Evolutionary conservation across 2,329 filamentous ascomycete species (phyloP).

Genomic region (Sclerotinia nivalis): DNA sequence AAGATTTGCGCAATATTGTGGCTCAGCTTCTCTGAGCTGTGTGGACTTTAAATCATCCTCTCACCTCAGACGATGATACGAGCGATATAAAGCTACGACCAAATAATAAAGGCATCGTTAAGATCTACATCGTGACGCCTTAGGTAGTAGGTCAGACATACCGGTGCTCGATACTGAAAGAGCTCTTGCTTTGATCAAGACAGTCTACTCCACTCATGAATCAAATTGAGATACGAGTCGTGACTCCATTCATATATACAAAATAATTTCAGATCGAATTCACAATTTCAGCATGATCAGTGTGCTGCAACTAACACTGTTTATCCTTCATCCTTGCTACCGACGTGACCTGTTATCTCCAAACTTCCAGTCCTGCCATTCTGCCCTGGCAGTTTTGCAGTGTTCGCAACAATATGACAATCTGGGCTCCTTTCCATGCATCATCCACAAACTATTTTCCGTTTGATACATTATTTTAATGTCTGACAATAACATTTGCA

Average conservation of each 20-base stretch:
- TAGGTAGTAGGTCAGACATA: conserved; percentile 23
- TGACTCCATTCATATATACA: background rate
- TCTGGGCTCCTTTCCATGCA: background rate
- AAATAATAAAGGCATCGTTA: conserved; percentile 16
- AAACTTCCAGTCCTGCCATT: background rate
- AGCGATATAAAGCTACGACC: conserved; percentile 14
- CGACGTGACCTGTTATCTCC: background rate
- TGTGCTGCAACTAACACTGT: background rate
- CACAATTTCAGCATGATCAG: background rate
- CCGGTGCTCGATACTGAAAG: background rate
- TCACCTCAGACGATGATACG: background rate
- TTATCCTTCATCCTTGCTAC: background rate
- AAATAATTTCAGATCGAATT: background rate
- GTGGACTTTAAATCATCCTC: conserved; percentile 1
- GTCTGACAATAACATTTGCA: background rate
- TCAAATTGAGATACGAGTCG: background rate
- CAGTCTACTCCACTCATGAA: background rate
- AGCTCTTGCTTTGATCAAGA: conserved; percentile 19
- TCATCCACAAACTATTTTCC: background rate
- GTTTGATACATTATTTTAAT: background rate
- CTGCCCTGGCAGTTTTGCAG: background rate
- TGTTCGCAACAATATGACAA: background rate
- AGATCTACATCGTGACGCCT: background rate
- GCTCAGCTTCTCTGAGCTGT: conserved; percentile 15
- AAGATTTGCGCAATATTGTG: background rate